Evolutionary conservation across 345 rosid species (phyloP).

Genomic region (Chamaenerion angustifolium): DNA sequence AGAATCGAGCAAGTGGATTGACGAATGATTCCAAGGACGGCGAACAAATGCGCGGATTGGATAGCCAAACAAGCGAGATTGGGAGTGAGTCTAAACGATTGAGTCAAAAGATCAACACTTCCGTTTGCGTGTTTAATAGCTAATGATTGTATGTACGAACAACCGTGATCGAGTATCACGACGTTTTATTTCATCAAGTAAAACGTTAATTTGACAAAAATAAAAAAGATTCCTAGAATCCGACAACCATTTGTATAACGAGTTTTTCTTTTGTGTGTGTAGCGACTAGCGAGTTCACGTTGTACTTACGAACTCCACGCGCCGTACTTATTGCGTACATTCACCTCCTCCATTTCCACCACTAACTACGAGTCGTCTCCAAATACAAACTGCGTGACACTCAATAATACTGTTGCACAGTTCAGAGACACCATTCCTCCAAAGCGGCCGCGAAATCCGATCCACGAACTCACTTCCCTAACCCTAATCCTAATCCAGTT

Average conservation of each 20-base stretch:
- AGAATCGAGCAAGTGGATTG: no score
- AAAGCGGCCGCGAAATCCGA: neutral
- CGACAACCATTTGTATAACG: neutral
- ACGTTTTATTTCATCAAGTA: no score
- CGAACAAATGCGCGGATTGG: no score
- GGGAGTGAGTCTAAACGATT: no score
- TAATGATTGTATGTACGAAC: no score
- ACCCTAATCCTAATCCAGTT: slow-evolving; percentile 7
- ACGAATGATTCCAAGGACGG: no score
- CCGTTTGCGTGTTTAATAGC: no score
- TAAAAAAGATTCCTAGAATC: neutral
- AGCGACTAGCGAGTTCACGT: no score
- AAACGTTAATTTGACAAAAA: no score
- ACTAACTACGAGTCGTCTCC: neutral
- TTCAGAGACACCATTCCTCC: neutral
- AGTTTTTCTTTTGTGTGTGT: neutral
- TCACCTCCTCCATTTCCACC: slow-evolving; percentile 1
- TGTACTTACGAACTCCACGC: neutral
- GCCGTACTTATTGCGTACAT: neutral
- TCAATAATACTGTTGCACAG: neutral
- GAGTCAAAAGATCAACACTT: no score
- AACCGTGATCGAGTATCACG: no score
- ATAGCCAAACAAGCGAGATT: no score
- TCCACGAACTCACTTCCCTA: slow-evolving; percentile 3
- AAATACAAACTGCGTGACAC: neutral